Evolutionary conservation across 176 grass and related monocot genomes (phyloP).

Genomic region (Zea luxurians): DNA sequence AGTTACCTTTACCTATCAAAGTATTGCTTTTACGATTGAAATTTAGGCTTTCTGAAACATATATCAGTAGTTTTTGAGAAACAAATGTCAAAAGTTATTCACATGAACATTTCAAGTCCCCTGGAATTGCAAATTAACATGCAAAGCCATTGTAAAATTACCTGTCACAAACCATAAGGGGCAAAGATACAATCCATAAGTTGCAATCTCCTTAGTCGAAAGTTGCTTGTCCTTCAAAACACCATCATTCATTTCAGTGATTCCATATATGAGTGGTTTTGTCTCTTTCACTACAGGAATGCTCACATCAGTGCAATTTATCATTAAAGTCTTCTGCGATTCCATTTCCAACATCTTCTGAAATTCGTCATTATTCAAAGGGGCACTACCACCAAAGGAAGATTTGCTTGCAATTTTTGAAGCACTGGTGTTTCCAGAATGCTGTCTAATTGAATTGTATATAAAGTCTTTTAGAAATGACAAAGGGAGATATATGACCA

Average conservation of each 20-base stretch:
- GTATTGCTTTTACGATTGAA: background rate
- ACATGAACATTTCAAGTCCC: background rate
- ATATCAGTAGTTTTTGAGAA: background rate
- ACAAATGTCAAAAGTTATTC: background rate
- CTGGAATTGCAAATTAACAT: conserved; percentile 13
- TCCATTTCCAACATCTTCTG: conserved; percentile 92
- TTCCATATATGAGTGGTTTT: conserved; percentile 57
- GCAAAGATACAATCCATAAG: conserved; percentile 79
- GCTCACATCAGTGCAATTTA: conserved; percentile 56
- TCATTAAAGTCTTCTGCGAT: conserved; percentile 50
- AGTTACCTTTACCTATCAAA: conserved; percentile 25
- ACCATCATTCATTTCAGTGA: conserved; percentile 41
- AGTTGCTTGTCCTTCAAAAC: conserved; percentile 55
- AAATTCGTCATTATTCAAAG: conserved; percentile 55
- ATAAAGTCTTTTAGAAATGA: conserved; percentile 81
- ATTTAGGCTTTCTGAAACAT: background rate
- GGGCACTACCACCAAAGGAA: conserved; percentile 54
- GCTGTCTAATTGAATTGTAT: conserved; percentile 47
- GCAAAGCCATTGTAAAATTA: conserved; percentile 40
- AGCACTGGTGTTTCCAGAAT: conserved; percentile 47
- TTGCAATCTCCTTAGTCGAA: conserved; percentile 70
- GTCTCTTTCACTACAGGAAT: conserved; percentile 61
- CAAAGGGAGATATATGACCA: conserved; percentile 91
- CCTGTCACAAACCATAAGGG: conserved; percentile 98
- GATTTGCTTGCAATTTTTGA: conserved; percentile 58